phyloP scores from a whole-genome alignment of 176 grass and related monocot species.

The Bonia amplexicaulis region DNA sequence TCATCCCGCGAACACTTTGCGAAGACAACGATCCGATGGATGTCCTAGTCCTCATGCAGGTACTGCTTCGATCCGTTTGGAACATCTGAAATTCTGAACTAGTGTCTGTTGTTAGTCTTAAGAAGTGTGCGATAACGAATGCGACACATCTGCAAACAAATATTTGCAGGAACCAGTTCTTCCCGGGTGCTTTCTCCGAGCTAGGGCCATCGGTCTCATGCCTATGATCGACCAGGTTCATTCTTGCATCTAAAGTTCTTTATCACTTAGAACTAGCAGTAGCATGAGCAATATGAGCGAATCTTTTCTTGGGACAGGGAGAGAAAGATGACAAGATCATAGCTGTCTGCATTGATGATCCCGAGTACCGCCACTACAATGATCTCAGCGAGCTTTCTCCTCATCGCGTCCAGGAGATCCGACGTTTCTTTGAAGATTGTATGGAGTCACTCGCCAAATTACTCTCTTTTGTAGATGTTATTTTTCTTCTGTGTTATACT shows the following conservation, averaged over 20 bases:
- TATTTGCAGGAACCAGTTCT: constrained; percentile 54
- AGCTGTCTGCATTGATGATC: constrained; percentile 71
- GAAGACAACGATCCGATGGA: constrained; percentile 81
- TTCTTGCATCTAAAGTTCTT: background rate
- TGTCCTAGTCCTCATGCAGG: constrained; percentile 71
- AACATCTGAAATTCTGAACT: background rate
- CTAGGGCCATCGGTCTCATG: constrained; percentile 76
- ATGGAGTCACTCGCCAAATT: background rate
- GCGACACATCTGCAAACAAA: background rate
- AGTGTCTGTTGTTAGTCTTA: background rate
- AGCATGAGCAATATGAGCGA: background rate
- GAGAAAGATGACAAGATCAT: constrained; percentile 80
- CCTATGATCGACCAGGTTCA: constrained; percentile 76
- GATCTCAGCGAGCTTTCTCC: constrained; percentile 65
- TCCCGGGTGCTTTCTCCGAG: constrained; percentile 64
- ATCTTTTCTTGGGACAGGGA: constrained; percentile 22
- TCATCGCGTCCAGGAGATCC: constrained; percentile 63
- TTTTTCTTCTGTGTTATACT: background rate
- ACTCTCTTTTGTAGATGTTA: too few species aligned
- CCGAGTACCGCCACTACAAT: constrained; percentile 61
- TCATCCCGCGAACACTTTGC: constrained; percentile 71
- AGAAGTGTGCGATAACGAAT: background rate
- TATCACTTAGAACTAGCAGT: background rate
- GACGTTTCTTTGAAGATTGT: constrained; percentile 76
- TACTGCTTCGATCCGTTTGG: background rate